phyloP scores from a whole-genome alignment of 2,329 filamentous ascomycete species.

The Aureobasidium musti region DNA sequence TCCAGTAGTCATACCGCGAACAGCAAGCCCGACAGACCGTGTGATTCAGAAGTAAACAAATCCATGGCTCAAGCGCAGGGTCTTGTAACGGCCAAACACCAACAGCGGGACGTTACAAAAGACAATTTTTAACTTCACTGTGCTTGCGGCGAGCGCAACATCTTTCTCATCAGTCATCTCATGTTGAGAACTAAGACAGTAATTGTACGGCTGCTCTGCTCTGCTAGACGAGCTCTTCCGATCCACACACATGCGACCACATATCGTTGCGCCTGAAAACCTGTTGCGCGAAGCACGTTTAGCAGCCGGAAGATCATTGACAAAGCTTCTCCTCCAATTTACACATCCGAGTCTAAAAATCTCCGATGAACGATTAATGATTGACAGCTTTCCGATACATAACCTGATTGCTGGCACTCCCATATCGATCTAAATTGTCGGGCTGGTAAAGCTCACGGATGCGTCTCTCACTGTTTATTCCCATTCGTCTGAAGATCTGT shows the following conservation, averaged over 20 bases:
- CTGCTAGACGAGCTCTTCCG: neutral
- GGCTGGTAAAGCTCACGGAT: neutral
- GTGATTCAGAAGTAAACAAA: constrained; percentile 13
- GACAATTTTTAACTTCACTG: constrained; percentile 6
- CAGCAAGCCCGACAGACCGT: neutral
- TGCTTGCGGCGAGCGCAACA: neutral
- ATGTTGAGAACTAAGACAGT: constrained; percentile 8
- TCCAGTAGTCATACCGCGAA: neutral
- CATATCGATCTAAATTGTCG: neutral
- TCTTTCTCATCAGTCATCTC: constrained; percentile 6
- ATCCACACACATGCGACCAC: neutral
- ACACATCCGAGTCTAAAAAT: constrained; percentile 5
- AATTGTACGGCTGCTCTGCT: neutral
- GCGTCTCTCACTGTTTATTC: neutral
- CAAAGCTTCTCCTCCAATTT: neutral
- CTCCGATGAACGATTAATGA: neutral
- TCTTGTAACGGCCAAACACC: constrained; percentile 13
- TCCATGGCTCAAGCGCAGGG: constrained; percentile 8
- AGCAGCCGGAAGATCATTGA: constrained; percentile 9
- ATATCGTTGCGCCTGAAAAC: neutral
- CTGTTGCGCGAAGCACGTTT: neutral
- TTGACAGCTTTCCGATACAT: neutral
- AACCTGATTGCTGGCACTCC: neutral
- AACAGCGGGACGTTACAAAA: constrained; percentile 21
- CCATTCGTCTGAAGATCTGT: neutral